A percentile compares a stretch with the other conserved stretches of the same genome.
phyloP scores from a whole-genome alignment of 805 yeast species.

The Ogataea thermomethanolica region DNA sequence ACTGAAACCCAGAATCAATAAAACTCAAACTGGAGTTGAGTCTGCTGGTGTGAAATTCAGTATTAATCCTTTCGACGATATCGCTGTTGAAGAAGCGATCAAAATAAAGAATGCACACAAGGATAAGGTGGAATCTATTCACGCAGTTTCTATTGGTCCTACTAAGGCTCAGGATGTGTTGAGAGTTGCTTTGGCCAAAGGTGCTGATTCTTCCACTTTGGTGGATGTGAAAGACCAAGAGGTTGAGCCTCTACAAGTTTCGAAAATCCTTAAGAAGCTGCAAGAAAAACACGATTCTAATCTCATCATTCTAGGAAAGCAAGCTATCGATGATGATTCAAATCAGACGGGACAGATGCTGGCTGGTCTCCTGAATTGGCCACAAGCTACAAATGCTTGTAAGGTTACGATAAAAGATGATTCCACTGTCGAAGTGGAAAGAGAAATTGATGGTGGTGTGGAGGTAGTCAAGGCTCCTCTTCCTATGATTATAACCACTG shows the following conservation, averaged over 20 bases:
- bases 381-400: conserved; percentile 94
- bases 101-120: conserved; percentile 66
- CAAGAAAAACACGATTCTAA: conserved; percentile 71
- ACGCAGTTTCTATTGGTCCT: conserved; percentile 90
- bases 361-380: conserved; percentile 92
- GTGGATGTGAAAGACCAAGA: conserved; percentile 67
- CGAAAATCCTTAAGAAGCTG: conserved; percentile 74
- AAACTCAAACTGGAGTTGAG: conserved; percentile 78
- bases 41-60: conserved; percentile 87
- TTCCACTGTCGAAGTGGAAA: conserved; percentile 70
- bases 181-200: conserved; percentile 90
- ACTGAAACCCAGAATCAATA: conserved; percentile 86
- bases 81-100: conserved; percentile 93
- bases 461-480: conserved; percentile 73
- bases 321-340: conserved; percentile 92
- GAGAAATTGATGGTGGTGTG: conserved; percentile 95
- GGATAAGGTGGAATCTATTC: conserved; percentile 70
- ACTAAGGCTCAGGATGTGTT: conserved; percentile 82
- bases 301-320: conserved; percentile 88
- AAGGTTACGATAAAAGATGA: conserved; percentile 60
- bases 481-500: conserved; percentile 89
- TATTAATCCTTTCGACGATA: conserved; percentile 96
- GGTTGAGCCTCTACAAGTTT: conserved; percentile 85
- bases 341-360: conserved; percentile 96
- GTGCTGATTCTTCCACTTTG: conserved; percentile 82